phyloP scores from a whole-genome alignment of 148 eudicot genomes.

The Polygonum maritimum region DNA sequence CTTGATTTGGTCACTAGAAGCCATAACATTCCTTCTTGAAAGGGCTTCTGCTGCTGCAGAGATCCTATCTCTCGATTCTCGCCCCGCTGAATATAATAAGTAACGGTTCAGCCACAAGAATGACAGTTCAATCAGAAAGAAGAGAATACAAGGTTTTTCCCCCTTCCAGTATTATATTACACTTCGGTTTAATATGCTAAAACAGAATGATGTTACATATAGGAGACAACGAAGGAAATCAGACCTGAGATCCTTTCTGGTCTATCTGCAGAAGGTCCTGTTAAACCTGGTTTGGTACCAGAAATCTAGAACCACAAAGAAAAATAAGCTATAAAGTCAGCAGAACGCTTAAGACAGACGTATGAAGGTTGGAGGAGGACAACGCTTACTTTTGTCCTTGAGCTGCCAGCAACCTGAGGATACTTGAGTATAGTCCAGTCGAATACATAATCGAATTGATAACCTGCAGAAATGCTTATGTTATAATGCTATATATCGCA shows the following conservation, averaged over 20 bases:
- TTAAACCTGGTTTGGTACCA: constrained; percentile 45
- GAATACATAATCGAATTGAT: constrained; percentile 85
- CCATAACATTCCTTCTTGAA: constrained; percentile 48
- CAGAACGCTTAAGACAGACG: not conserved
- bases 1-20: constrained; percentile 49
- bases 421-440: constrained; percentile 93
- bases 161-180: not conserved
- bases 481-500: not conserved
- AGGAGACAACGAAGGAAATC: not conserved
- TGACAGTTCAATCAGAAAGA: not conserved
- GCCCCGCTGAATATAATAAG: constrained; percentile 32
- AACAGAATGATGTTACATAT: not conserved
- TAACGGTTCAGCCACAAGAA: not conserved
- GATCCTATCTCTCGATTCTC: constrained; percentile 64
- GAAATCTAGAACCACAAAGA: constrained; percentile 31
- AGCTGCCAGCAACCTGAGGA: constrained; percentile 75
- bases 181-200: not conserved
- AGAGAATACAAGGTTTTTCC: not conserved
- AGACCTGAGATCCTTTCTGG: constrained; percentile 79
- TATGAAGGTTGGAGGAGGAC: not conserved
- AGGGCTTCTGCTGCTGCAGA: constrained; percentile 78
- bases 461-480: constrained; percentile 31
- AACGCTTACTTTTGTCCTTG: constrained; percentile 42
- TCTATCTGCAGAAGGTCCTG: constrained; percentile 70
- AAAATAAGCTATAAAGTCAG: not conserved